Conservation (phyloP, 164 flowering plant species). For the Magnolia sinica region DNA sequence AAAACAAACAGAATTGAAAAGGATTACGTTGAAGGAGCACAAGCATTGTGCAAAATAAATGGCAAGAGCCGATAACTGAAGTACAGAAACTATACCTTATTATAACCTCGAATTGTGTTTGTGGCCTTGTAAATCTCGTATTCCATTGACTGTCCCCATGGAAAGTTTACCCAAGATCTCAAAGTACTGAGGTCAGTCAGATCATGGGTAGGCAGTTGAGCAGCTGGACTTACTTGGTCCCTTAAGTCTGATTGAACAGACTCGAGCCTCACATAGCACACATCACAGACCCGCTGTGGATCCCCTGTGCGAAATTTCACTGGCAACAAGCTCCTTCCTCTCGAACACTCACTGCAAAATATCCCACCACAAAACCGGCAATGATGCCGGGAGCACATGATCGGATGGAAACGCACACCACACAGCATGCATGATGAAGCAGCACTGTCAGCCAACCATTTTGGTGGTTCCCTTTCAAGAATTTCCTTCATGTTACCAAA, state of each 20-base stretch:
- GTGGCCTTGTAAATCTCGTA: constrained; percentile 97
- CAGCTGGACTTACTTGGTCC: constrained; percentile 90
- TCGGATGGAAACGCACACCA: constrained; percentile 83
- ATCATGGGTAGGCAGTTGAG: constrained; percentile 90
- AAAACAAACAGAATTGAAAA: too few relatives aligned
- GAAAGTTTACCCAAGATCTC: constrained; percentile 94
- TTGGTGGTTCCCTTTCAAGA: constrained; percentile 92
- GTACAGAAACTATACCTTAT: constrained; percentile 43
- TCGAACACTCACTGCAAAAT: constrained; percentile 81
- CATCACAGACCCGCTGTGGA: constrained; percentile 90
- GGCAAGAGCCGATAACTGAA: background rate
- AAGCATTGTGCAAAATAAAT: background rate
- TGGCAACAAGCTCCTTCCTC: constrained; percentile 87
- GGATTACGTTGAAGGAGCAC: background rate
- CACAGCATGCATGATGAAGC: constrained; percentile 93
- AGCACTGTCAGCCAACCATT: constrained; percentile 91
- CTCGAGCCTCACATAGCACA: constrained; percentile 85
- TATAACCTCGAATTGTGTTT: constrained; percentile 68
- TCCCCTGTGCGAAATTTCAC: constrained; percentile 56
- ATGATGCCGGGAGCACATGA: constrained; percentile 92
- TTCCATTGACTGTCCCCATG: constrained; percentile 97
- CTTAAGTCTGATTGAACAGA: constrained; percentile 76
- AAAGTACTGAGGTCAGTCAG: constrained; percentile 93
- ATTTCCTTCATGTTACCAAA: constrained; percentile 51
- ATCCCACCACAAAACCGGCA: constrained; percentile 95